phyloP scores from a whole-genome alignment of 768 basidiomycete genomes.

The Hysterangium stoloniferum region DNA sequence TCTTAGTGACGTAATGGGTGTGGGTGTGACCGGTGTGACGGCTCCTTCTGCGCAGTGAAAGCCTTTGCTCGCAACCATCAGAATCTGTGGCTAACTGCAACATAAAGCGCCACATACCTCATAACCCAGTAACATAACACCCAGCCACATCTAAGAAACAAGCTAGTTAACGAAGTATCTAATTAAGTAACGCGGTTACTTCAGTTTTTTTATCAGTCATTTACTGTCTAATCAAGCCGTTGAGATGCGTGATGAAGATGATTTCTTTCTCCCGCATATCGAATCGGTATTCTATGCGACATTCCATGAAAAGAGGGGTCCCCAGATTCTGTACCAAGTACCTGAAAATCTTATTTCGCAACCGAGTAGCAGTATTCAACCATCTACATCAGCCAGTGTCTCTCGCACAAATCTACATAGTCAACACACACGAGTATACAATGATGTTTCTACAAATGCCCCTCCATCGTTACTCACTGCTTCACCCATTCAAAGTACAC shows the following conservation, averaged over 20 bases:
- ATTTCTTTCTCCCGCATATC: conserved; percentile 71
- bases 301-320: conserved; percentile 80
- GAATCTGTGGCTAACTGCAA: too few relatives aligned
- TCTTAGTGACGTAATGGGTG: too few relatives aligned
- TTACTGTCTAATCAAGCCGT: neutral
- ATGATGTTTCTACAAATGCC: conserved; percentile 25
- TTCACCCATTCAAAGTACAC: conserved; percentile 1
- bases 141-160: too few relatives aligned
- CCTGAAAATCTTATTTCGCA: conserved; percentile 80
- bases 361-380: conserved; percentile 21
- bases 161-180: too few relatives aligned
- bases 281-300: conserved; percentile 91
- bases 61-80: too few relatives aligned
- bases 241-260: conserved; percentile 38
- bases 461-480: conserved; percentile 16
- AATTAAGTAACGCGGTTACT: too few relatives aligned
- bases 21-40: too few relatives aligned
- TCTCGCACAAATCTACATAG: conserved; percentile 20
- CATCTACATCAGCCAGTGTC: conserved; percentile 16
- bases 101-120: too few relatives aligned
- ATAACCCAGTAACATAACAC: too few relatives aligned
- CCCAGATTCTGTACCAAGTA: conserved; percentile 88
- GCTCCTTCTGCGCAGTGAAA: too few relatives aligned
- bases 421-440: conserved; percentile 28
- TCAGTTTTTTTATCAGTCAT: neutral